Base-by-base conservation (phyloP, 2,329 filamentous ascomycete species). In the Cladosporium halotolerans region DNA sequence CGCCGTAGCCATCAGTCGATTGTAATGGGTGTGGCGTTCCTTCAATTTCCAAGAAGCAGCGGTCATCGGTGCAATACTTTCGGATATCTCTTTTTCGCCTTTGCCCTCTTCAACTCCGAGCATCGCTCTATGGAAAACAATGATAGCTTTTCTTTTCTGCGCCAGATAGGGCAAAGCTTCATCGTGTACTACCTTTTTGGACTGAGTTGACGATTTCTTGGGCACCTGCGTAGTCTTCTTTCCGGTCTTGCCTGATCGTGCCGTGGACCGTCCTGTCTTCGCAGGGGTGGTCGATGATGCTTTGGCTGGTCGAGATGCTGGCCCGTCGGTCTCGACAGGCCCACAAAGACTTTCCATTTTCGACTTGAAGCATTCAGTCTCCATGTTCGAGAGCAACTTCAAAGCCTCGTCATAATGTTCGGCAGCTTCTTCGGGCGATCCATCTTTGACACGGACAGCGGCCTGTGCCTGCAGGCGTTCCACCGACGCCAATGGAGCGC, bases 401-500 rank as follows among this genome's bases (percentile, higher is more conserved):
- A 52, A 52, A 8, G 64, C 63, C 39, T 63, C 31, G 2, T 57
- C 55, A n/a, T 61, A 54, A 32, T 57, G 38, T 6, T 45, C 32
- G 10, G 56, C 34, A 2, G 63, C 61, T 6, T 60, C 55, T n/a
- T 58, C 57, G 8, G 55, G 40, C 3, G 62, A 59, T 9, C 57
- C 58, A 45, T 59, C 55, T 46, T 60, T 60, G 11, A 33, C 39
- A 18, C 55, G 46, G n/a, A 66, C 32, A 6, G 40, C 46, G 3
- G 59, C 62, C 51, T 57, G 60, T 4, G 62, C 62, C 28, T 52
- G 40, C n/a, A 56, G 19, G n/a, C 45, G 55, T 33, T 64, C 60
- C 4, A 62, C 54, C 13, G 45, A 51, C 11, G 53, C 52, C 34
- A 62, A 40, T 13, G 51, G 38, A 9, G 43, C 41, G 19, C 45